phyloP scores from a whole-genome alignment of 2,329 filamentous ascomycete genomes.

The Mycocentrospora acerina region DNA sequence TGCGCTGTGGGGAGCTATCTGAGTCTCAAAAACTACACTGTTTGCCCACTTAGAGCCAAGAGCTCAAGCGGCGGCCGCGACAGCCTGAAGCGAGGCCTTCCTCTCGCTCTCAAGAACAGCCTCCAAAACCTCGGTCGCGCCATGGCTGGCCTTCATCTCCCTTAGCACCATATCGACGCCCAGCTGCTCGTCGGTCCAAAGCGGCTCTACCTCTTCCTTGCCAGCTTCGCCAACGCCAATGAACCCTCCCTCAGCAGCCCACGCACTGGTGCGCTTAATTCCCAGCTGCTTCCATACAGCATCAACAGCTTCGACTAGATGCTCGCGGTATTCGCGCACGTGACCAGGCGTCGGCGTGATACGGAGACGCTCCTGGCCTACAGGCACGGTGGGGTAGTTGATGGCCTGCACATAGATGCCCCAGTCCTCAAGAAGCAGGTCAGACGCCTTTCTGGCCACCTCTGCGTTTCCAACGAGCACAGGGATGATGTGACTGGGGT shows the following conservation, averaged over 20 bases:
- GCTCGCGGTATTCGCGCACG: constrained; percentile 77
- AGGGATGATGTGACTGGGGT: constrained; percentile 94
- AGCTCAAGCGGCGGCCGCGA: constrained; percentile 45
- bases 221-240: constrained; percentile 83
- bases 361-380: constrained; percentile 94
- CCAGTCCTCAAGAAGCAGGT: constrained; percentile 86
- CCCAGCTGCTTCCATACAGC: constrained; percentile 84
- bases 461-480: constrained; percentile 93
- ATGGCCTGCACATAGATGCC: constrained; percentile 97
- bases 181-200: constrained; percentile 91
- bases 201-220: constrained; percentile 62
- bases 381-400: constrained; percentile 97
- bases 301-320: constrained; percentile 81
- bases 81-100: constrained; percentile 45
- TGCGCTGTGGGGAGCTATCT: constrained; percentile 1
- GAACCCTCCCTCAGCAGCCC: constrained; percentile 88
- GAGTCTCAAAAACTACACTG: constrained; percentile 22
- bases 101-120: constrained; percentile 50
- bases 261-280: constrained; percentile 91
- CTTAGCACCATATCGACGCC: constrained; percentile 60
- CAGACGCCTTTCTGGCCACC: constrained; percentile 86
- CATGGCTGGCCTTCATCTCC: constrained; percentile 56
- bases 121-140: constrained; percentile 50
- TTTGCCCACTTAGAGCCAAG: background rate
- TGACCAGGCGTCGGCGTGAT: constrained; percentile 97